A percentile compares a stretch with the other conserved stretches of the same genome.
Evolutionary conservation across 164 flowering plant genomes (phyloP).

Genomic region (Echeveria elegans): DNA sequence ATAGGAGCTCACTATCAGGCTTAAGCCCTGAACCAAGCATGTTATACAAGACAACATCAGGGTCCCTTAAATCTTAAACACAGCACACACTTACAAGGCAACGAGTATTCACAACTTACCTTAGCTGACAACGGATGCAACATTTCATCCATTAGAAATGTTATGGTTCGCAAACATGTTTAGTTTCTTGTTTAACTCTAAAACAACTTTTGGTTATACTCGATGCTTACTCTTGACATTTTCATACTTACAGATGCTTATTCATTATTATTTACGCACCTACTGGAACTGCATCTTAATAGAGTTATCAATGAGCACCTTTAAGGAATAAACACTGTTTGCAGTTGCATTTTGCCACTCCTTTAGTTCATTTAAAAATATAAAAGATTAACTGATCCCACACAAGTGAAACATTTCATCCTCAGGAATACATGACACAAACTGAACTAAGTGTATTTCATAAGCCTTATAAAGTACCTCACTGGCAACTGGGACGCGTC

Average conservation of each 20-base stretch:
- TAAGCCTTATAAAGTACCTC: conserved; percentile 50
- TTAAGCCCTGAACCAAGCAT: conserved; percentile 66
- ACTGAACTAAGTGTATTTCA: not conserved
- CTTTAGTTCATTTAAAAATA: not conserved
- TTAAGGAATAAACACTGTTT: not conserved
- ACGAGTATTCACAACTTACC: no score
- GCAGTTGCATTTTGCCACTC: no score
- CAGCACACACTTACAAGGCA: not conserved
- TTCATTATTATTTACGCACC: not conserved
- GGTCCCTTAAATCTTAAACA: not conserved
- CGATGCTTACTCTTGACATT: not conserved
- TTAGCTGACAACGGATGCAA: no score
- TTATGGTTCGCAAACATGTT: not conserved
- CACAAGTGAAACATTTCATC: not conserved
- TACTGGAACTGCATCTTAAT: not conserved
- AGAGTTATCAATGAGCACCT: not conserved
- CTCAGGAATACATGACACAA: not conserved
- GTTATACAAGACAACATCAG: not conserved
- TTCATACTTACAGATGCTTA: not conserved
- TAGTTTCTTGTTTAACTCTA: not conserved
- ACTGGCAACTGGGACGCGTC: conserved; percentile 93
- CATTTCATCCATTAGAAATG: no score
- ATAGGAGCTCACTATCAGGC: conserved; percentile 77
- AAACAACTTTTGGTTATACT: no score
- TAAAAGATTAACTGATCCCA: not conserved